phyloP scores from a whole-genome alignment of 176 grass and related monocot genomes.

The Tillandsia fasciculata region DNA sequence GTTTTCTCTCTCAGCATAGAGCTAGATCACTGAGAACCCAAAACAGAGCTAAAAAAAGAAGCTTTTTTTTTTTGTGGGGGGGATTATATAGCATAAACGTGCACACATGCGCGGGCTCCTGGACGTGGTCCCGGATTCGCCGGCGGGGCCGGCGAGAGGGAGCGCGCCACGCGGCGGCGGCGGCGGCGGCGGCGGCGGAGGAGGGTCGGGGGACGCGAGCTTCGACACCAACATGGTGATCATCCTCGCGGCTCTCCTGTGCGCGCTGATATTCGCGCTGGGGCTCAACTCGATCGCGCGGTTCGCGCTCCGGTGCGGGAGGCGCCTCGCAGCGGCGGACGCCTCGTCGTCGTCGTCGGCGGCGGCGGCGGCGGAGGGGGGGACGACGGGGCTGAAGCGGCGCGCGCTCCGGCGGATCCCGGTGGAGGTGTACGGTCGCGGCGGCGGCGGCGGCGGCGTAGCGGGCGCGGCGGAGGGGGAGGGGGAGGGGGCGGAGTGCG shows the following conservation, averaged over 20 bases:
- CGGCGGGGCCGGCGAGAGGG: not conserved
- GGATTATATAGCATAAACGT: constrained; percentile 4
- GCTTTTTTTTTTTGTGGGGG: not conserved
- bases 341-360: not conserved
- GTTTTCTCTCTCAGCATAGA: not conserved
- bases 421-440: constrained; percentile 41
- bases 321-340: constrained; percentile 28
- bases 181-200: not conserved
- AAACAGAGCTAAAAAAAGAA: not conserved
- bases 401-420: constrained; percentile 45
- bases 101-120: not conserved
- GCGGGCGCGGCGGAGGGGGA: constrained; percentile 4
- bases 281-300: constrained; percentile 53
- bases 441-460: not conserved
- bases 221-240: constrained; percentile 59
- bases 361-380: not conserved
- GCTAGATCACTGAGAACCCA: too few relatives aligned
- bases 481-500: constrained; percentile 34
- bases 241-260: constrained; percentile 66
- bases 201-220: constrained; percentile 2
- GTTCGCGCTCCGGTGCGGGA: constrained; percentile 36
- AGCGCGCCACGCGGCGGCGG: not conserved
- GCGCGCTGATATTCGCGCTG: constrained; percentile 47
- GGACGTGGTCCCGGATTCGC: not conserved
- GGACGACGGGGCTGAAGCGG: constrained; percentile 30